These are phyloP conservation scores for Elymus sibiricus DNA, from an alignment of 176 grass and related monocot genomes.

Conservation along the genomic window DNA sequence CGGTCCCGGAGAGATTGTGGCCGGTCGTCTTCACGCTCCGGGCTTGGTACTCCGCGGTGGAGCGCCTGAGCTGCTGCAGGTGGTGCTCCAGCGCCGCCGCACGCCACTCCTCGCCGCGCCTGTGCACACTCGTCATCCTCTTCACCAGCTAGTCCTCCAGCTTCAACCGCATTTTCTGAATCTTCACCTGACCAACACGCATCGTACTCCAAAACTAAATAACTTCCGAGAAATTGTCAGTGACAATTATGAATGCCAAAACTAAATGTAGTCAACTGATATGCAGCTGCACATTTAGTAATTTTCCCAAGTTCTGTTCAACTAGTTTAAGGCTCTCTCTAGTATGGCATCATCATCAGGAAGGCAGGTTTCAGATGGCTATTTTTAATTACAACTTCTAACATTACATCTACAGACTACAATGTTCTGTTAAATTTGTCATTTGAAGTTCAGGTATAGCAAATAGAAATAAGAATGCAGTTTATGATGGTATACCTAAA, in stretches of 20 bases:
- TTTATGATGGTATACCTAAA: not conserved
- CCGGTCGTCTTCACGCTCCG: slow-evolving; percentile 47
- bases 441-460: no score
- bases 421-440: not conserved
- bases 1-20: slow-evolving; percentile 33
- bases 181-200: slow-evolving; percentile 72
- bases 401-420: not conserved
- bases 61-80: slow-evolving; percentile 71
- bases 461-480: not conserved
- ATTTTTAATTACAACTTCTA: no score
- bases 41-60: slow-evolving; percentile 32
- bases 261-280: no score
- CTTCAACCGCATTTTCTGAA: slow-evolving; percentile 92
- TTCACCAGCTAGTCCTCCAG: slow-evolving; percentile 96
- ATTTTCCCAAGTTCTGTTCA: no score
- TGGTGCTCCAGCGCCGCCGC: slow-evolving; percentile 60
- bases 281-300: no score
- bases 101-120: slow-evolving; percentile 76
- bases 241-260: no score
- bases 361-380: no score
- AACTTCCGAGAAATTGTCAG: no score
- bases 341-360: no score
- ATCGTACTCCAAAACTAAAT: no score
- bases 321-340: no score
- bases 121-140: slow-evolving; percentile 74